These are phyloP conservation scores for Aspergillus homomorphus DNA, from an alignment of 495 filamentous ascomycete species.

Conservation along the genomic window DNA sequence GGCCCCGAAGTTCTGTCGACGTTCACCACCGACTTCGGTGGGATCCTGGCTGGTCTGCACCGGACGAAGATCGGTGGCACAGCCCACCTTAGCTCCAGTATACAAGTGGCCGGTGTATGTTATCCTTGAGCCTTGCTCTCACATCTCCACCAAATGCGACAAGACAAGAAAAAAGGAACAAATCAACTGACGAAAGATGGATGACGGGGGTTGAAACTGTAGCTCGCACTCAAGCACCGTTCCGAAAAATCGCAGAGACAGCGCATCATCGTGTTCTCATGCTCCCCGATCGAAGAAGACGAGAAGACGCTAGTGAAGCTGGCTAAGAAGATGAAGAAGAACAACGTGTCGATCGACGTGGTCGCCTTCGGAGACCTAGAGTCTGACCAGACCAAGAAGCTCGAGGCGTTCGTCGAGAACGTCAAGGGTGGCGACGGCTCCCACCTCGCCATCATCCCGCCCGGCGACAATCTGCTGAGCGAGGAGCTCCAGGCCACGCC, in stretches of 20 bases:
- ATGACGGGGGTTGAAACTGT: not conserved
- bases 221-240: slow-evolving; percentile 97
- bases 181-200: not conserved
- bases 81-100: slow-evolving; percentile 82
- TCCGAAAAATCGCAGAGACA: slow-evolving; percentile 94
- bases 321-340: slow-evolving; percentile 98
- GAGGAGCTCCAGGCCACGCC: slow-evolving; percentile 90
- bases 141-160: not conserved
- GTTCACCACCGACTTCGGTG: slow-evolving; percentile 89
- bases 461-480: slow-evolving; percentile 84
- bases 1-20: slow-evolving; percentile 95
- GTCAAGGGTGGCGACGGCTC: slow-evolving; percentile 88
- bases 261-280: slow-evolving; percentile 94
- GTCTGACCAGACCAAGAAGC: slow-evolving; percentile 85
- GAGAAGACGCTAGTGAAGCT: slow-evolving; percentile 85
- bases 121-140: not conserved
- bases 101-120: slow-evolving; percentile 90
- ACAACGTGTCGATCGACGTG: slow-evolving; percentile 85
- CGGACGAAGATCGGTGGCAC: slow-evolving; percentile 88
- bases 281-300: slow-evolving; percentile 84
- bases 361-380: slow-evolving; percentile 91
- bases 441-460: slow-evolving; percentile 85
- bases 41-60: slow-evolving; percentile 90
- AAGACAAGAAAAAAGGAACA: too few relatives aligned
- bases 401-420: slow-evolving; percentile 86